Evolutionary conservation across 768 basidiomycete species (phyloP).

Genomic region (Cantharellus cinnabarinus): DNA sequence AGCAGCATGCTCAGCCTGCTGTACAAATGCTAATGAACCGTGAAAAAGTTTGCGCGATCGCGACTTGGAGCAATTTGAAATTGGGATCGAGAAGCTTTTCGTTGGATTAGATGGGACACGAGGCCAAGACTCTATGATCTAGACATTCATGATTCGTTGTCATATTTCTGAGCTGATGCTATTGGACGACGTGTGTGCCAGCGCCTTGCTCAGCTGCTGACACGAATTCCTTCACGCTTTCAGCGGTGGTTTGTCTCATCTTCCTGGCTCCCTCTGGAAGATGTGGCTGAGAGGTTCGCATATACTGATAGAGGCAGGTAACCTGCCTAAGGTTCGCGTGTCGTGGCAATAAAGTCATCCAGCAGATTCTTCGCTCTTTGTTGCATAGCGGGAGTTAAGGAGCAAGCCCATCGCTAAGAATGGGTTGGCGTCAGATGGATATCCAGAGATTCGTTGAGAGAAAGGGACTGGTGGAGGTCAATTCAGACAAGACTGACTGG

Average conservation of each 20-base stretch:
- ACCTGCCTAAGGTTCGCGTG: conserved; percentile 13
- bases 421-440: conserved; percentile 46
- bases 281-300: neutral
- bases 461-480: conserved; percentile 12
- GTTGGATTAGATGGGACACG: neutral
- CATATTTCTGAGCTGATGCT: neutral
- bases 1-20: conserved; percentile 87
- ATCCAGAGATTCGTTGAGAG: conserved; percentile 38
- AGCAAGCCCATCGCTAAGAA: conserved; percentile 85
- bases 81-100: neutral
- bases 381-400: conserved; percentile 92
- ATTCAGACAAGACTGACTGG: no score
- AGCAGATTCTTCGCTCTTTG: conserved; percentile 78
- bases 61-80: neutral
- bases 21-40: neutral
- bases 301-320: neutral
- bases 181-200: neutral
- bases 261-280: no score
- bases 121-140: neutral
- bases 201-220: no score
- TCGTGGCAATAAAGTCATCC: conserved; percentile 82
- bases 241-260: no score
- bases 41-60: neutral
- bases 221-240: no score
- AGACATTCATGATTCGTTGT: no score